Conservation (phyloP, 768 basidiomycete species). For the Neoboletus subvelutipes region DNA sequence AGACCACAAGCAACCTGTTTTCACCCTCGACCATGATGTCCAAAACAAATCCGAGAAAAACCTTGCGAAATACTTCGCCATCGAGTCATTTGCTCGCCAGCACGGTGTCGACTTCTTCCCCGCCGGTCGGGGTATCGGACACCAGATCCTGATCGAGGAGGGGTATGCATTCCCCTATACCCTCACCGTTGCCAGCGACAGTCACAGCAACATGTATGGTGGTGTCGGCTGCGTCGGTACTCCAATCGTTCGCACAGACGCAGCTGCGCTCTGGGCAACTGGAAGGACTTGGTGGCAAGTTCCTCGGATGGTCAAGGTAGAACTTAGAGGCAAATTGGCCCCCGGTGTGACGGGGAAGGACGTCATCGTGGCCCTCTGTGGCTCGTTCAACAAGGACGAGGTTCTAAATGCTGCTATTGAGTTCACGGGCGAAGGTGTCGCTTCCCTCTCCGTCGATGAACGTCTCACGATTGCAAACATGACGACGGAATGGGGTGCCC, state of each 20-base stretch:
- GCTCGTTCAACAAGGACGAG: conserved; percentile 94
- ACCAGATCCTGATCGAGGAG: conserved; percentile 96
- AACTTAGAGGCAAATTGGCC: conserved; percentile 76
- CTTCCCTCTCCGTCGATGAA: conserved; percentile 80
- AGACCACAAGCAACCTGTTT: conserved; percentile 83
- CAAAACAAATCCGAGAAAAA: conserved; percentile 94
- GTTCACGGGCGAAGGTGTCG: conserved; percentile 88
- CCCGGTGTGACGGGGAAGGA: conserved; percentile 97
- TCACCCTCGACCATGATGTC: conserved; percentile 97
- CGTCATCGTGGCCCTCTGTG: conserved; percentile 95
- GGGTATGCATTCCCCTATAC: conserved; percentile 97
- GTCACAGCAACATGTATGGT: conserved; percentile 99
- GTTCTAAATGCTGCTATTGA: conserved; percentile 97
- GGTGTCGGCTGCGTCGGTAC: conserved; percentile 97
- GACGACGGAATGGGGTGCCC: conserved; percentile 99
- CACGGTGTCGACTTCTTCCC: conserved; percentile 95
- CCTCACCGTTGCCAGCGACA: conserved; percentile 94
- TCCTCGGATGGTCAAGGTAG: conserved; percentile 94
- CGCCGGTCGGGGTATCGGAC: conserved; percentile 95
- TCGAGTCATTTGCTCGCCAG: conserved; percentile 84
- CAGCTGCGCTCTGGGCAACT: conserved; percentile 95
- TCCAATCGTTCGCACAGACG: conserved; percentile 94
- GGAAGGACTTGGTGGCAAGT: conserved; percentile 99
- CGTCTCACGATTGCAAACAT: conserved; percentile 97
- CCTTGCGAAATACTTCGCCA: conserved; percentile 86